Percentiles rank a stretch among this genome's conserved stretches.
These are phyloP conservation scores for Venturia nashicola DNA, from an alignment of 2,329 filamentous ascomycete genomes.

Conservation along the genomic window DNA sequence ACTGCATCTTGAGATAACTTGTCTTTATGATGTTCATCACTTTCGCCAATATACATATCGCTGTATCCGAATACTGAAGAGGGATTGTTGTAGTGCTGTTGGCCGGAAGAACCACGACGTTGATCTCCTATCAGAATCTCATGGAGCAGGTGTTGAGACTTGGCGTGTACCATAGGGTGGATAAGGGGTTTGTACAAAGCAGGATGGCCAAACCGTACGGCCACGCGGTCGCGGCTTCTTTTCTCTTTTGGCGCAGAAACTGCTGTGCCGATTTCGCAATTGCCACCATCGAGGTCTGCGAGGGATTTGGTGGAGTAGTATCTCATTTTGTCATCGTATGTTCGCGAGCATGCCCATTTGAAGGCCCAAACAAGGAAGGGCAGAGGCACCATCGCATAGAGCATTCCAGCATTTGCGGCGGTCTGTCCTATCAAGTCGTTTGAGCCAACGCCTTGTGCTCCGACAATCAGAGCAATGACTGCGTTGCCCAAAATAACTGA, in stretches of 20 bases:
- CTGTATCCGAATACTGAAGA: constrained; percentile 4
- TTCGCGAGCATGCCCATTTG: constrained; percentile 63
- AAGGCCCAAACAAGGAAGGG: constrained; percentile 69
- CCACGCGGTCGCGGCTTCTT: constrained; percentile 3
- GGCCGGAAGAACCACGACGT: neutral
- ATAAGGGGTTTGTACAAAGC: constrained; percentile 16
- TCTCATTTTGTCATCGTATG: constrained; percentile 3
- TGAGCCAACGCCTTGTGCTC: constrained; percentile 40
- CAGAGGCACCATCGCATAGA: constrained; percentile 52
- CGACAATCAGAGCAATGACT: constrained; percentile 54
- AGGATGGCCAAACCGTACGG: constrained; percentile 9
- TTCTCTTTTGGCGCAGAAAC: neutral
- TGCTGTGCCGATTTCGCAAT: neutral
- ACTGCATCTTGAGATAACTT: neutral
- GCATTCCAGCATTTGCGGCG: constrained; percentile 36
- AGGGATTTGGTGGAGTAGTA: constrained; percentile 13
- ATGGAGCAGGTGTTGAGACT: constrained; percentile 5
- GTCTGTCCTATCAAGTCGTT: constrained; percentile 39
- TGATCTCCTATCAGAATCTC: neutral
- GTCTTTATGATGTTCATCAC: neutral
- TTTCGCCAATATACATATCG: constrained; percentile 4
- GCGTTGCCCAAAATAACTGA: constrained; percentile 66
- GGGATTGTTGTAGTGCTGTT: neutral
- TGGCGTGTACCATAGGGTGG: constrained; percentile 13
- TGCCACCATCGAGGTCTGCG: constrained; percentile 1